Evolutionary conservation across 768 basidiomycete genomes (phyloP).

Genomic region (Mycena indigotica): DNA sequence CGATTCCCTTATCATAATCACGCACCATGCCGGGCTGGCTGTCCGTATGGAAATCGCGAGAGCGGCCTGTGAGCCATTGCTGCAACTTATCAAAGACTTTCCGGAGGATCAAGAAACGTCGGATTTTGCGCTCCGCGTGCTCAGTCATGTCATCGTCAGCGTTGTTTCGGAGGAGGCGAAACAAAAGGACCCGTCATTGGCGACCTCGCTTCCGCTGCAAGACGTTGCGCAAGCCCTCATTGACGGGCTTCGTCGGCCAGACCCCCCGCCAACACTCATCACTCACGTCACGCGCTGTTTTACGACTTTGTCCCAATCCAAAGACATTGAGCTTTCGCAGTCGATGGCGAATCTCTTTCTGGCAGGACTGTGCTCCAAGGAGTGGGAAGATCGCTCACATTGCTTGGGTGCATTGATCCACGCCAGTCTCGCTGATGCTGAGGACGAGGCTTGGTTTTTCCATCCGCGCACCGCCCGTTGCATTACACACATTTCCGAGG

Average conservation of each 20-base stretch:
- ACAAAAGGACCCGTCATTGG: background rate
- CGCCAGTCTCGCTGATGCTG: constrained; percentile 28
- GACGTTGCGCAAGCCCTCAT: background rate
- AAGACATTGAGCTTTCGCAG: constrained; percentile 26
- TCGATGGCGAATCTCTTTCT: constrained; percentile 38
- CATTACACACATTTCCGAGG: background rate
- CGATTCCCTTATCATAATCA: constrained; percentile 41
- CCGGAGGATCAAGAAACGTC: background rate
- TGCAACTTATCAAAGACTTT: constrained; percentile 35
- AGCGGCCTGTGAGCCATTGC: constrained; percentile 31
- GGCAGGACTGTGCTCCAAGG: constrained; percentile 38
- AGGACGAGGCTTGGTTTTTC: too few species aligned
- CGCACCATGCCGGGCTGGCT: constrained; percentile 43
- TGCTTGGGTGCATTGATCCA: constrained; percentile 40
- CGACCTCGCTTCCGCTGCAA: background rate
- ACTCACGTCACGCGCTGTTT: constrained; percentile 36
- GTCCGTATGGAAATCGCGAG: constrained; percentile 39
- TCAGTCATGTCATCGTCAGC: background rate
- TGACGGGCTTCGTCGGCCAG: constrained; percentile 17
- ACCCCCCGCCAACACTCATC: constrained; percentile 37
- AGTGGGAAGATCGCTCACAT: constrained; percentile 36
- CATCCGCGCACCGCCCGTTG: constrained; percentile 29
- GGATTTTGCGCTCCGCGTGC: background rate
- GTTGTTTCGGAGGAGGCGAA: background rate
- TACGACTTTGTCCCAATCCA: constrained; percentile 8